Conservation (phyloP, 208 protist species). For the Angomonas ambiguus region DNA sequence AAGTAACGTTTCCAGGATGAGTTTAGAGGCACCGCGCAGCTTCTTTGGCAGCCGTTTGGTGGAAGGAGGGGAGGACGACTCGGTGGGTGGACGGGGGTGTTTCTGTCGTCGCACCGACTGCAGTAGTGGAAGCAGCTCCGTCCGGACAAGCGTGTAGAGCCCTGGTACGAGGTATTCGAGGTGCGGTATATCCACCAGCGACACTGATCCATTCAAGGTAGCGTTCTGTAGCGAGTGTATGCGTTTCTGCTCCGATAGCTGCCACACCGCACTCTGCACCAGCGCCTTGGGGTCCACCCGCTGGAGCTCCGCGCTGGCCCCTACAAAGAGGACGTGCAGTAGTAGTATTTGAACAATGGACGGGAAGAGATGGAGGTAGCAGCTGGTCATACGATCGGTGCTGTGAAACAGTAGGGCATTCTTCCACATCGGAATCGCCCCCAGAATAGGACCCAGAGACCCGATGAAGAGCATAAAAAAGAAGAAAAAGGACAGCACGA, state of each 20-base stretch:
- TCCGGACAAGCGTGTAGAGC: not conserved
- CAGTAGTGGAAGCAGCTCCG: not conserved
- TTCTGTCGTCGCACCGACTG: not conserved
- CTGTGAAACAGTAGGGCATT: slow-evolving; percentile 70
- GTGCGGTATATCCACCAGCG: not conserved
- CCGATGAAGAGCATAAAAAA: slow-evolving; percentile 54
- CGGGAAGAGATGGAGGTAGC: slow-evolving; percentile 60
- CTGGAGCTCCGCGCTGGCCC: slow-evolving; percentile 34
- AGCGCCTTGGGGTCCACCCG: slow-evolving; percentile 30
- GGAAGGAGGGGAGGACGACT: too few species aligned
- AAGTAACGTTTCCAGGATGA: not conserved
- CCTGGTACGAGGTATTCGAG: not conserved
- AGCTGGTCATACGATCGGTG: slow-evolving; percentile 64
- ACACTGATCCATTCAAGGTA: not conserved
- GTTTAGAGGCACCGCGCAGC: not conserved
- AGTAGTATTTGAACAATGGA: slow-evolving; percentile 46
- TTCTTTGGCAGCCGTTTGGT: not conserved
- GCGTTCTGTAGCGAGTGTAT: not conserved
- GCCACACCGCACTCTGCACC: not conserved
- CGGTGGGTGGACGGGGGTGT: not conserved
- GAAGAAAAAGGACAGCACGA: slow-evolving; percentile 39
- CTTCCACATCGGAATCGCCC: slow-evolving; percentile 60
- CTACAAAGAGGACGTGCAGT: slow-evolving; percentile 48
- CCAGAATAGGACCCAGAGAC: slow-evolving; percentile 56
- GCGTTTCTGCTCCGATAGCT: not conserved